Base-by-base conservation (phyloP, 192 early-diverging fungal genomes). In the Backusella parvicylindrica region DNA sequence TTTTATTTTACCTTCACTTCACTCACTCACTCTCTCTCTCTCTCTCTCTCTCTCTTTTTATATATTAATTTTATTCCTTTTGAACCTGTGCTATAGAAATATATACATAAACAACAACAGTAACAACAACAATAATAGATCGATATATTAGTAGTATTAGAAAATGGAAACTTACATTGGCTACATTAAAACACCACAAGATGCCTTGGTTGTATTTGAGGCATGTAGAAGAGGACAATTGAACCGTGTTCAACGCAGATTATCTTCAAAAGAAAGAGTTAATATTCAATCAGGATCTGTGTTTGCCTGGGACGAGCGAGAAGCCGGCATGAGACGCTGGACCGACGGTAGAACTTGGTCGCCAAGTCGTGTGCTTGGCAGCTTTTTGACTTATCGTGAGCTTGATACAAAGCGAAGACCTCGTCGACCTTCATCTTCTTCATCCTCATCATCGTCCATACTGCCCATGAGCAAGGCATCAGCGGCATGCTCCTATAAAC, bases 291-390 rank as follows among this genome's bases (percentile, higher is more conserved):
- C 96, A 1, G 95, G 95, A 1, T 93, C 95, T 6, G 90, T 96
- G 31, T 97, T 95, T 85, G 91, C 93, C 41, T 97, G 95, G 91
- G 94, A 95, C 77, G 96, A 97, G 83, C 83, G 92, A 69, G 95
- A 97, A 79, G 89, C 90, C 60, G 96, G 95, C 18, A 97, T 97
- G 90, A 85, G 93, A 76, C 87, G 96, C 40, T 97, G 96, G 96
- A 96, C 96, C 0, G 96, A 97, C 79, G 95, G 95, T 18, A 89
- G 92, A 77, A 91, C 88, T 60, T 97, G 96, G 95, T 94, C 92
- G 35, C 92, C 95, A 1, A 92, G 91, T 35, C 88, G 95, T 33
- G 94, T 97, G 66, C 89, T 92, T 38, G 95, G 95, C 30, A 92
- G 90, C 64, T 97, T 97, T 77, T 82, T 97, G 60, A 95, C 94